Evolutionary conservation across 352 stramenopile genomes (phyloP), one percentile per base, ranked within the genome.

Genomic region (Blastocystis sp.): DNA sequence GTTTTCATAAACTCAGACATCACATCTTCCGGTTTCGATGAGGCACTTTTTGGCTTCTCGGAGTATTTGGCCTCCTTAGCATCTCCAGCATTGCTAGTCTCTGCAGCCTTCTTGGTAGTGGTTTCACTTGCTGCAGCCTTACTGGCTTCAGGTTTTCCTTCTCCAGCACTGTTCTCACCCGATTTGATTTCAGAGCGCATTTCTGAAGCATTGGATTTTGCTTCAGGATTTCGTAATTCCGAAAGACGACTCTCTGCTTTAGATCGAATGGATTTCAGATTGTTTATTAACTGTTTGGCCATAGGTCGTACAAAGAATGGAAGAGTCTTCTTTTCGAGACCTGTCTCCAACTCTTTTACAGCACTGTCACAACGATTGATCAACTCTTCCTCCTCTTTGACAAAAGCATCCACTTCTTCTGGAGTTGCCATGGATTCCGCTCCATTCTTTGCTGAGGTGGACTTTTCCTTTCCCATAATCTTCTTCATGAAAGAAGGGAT

Each of bases 271-370:
- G 19, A 4, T 43, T 83, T 83, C 21, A 83, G 71, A 19, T 83
- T 57, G 1, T n/a, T 54, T 37, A 66, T 66, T 24, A 59, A 35
- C 21, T 46, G 57, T 11, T 39, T 29, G 5, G 51, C 54, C 16
- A 83, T 21, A 35, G 71, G 71, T 21, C 71, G 49, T 12, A 66
- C 54, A 21, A 83, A 66, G 51, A 59, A 57, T 12, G 71, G 71
- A 39, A 65, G 51, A 14, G 71, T 39, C 0, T 63, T 63, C n/a
- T 65, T 42, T 21, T 57, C 32, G 9, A 83, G 19, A 2, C 51
- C 51, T 5, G 39, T 59, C 14, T 27, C 49, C 71, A 83, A 54
- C 29, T 63, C n/a, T 16, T 65, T 21, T 21, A 83, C 19, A 4
- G 51, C 19, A 7, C 11, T 11, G 14, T 66, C 71, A 63, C 42